phyloP scores from a whole-genome alignment of 2,329 filamentous ascomycete species.

The Thelonectria discophora region DNA sequence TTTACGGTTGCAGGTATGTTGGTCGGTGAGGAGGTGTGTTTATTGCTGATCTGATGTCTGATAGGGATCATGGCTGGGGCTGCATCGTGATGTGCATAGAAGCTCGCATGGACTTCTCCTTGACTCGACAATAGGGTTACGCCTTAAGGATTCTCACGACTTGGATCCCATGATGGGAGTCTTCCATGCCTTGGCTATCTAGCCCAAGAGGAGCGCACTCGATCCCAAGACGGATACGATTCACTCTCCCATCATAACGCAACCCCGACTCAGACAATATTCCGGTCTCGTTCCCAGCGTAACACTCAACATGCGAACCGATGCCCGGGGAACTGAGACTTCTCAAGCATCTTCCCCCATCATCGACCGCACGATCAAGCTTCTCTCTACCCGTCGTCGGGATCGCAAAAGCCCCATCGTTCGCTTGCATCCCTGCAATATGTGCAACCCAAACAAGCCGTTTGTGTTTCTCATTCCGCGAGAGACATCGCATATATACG shows the following conservation, averaged over 20 bases:
- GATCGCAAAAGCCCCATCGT: slow-evolving; percentile 22
- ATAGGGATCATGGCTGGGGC: slow-evolving; percentile 28
- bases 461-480: neutral
- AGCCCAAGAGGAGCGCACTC: too few species aligned
- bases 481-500: neutral
- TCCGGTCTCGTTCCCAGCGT: too few species aligned
- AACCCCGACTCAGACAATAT: too few species aligned
- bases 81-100: slow-evolving; percentile 17
- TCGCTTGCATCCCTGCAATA: neutral
- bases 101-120: neutral
- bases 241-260: too few species aligned
- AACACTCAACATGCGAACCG: too few species aligned
- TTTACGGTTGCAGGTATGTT: slow-evolving; percentile 23
- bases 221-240: too few species aligned
- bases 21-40: neutral
- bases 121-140: too few species aligned
- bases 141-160: too few species aligned
- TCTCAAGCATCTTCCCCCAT: slow-evolving; percentile 36
- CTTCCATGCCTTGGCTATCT: too few species aligned
- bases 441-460: neutral
- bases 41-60: neutral
- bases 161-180: too few species aligned
- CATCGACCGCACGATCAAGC: slow-evolving; percentile 14
- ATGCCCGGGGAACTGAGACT: too few species aligned
- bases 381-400: slow-evolving; percentile 33